Evolutionary conservation across 176 grass and related monocot species (phyloP), one percentile per base, ranked within the genome.

Genomic region (Carex myosuroides): DNA sequence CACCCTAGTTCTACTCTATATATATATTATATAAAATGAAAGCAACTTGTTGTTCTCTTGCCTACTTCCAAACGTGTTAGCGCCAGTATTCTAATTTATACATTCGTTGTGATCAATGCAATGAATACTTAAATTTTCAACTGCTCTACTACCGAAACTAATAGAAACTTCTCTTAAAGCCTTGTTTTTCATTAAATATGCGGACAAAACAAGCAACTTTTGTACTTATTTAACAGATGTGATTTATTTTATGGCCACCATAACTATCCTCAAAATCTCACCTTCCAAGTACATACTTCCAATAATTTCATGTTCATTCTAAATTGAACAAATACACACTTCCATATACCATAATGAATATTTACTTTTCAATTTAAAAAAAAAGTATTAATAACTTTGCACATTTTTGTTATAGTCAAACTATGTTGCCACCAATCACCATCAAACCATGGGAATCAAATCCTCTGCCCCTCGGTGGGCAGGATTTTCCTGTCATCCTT

Each of bases 111-210:
- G 32, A 64, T 64, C 5, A 68, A 52, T 67, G 60, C 60, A 65
- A 68, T 24, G 39, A n/a, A 68, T 83, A 83, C 42, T 8, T 82
- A 14, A 29, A 82, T 22, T 54, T 67, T 67, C 80, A 83, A 83
- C 80, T 83, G 80, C 61, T 65, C 80, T 52, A 5, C 80, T 68
- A 83, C 80, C 62, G 29, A 83, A 83, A 32, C 81, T 53, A 68
- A 54, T 32, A 50, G 5, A 83, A 52, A 68, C 46, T 68, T 83
- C 26, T 66, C 60, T 83, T 32, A 7, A 16, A 50, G 46, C 20
- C 46, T 69, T 50, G 9, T 16, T 68, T 48, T 48, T 50, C 60
- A 67, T 83, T 53, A 66, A 17, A 83, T 48, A 29, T 55, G 21
- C 17, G 29, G 4, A 48, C 17, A 21, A 42, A 63, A 2, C 72